These are phyloP conservation scores for Auxenochlorella pyrenoidosa DNA, from an alignment of 139 green algal genomes.

Conservation along the genomic window DNA sequence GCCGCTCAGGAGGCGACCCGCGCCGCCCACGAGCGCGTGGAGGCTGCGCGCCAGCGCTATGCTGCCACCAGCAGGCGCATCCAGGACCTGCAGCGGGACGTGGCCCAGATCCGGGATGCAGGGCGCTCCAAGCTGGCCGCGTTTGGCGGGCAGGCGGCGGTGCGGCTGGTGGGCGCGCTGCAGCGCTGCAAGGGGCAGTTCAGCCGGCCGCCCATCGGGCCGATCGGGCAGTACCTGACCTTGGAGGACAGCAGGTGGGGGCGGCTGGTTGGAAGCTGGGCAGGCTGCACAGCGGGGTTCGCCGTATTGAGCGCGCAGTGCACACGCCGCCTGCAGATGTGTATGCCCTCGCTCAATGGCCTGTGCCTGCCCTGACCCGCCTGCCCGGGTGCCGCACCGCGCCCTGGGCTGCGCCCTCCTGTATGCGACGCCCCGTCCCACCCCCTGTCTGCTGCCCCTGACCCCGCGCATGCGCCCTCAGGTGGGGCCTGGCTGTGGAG, in stretches of 20 bases:
- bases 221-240: conserved; percentile 41
- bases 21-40: background rate
- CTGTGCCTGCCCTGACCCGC: background rate
- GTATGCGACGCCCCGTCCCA: background rate
- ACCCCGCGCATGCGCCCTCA: background rate
- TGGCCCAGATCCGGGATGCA: background rate
- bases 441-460: background rate
- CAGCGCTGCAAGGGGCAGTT: conserved; percentile 23
- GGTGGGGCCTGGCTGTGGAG: conserved; percentile 43
- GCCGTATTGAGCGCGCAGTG: background rate
- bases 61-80: background rate
- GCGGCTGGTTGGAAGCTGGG: background rate
- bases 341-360: background rate
- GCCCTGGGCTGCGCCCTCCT: no score
- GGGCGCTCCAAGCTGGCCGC: conserved; percentile 20
- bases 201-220: conserved; percentile 52
- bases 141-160: conserved; percentile 35
- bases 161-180: conserved; percentile 33
- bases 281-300: background rate
- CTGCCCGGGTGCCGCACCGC: no score
- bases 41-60: background rate
- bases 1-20: background rate
- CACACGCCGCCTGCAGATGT: no score
- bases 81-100: background rate
- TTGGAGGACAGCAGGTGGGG: conserved; percentile 42